Evolutionary conservation across 352 stramenopile genomes (phyloP), one percentile per base, ranked within the genome.

Genomic region (Albugo laibachii): DNA sequence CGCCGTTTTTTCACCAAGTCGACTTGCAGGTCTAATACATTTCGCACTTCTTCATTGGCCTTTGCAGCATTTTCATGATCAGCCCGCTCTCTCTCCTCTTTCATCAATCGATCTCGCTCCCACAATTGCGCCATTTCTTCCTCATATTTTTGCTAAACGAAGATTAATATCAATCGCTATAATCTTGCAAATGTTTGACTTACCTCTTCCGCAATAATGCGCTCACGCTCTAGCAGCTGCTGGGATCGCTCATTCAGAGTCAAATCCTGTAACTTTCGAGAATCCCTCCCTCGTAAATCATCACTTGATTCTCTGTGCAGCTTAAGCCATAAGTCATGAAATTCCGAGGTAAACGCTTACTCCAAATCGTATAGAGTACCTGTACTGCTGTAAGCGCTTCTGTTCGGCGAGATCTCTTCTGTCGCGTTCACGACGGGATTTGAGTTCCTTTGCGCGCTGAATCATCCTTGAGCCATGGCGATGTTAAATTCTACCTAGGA

Each of bases 21-120:
- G 1, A 85, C 67, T 18, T 84, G 75, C n/a, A 84, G 57, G 53
- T 87, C 72, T 13, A 87, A 41, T 49, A 87, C 84, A 8, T 57
- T 41, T 40, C 74, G 82, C 45, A 87, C 76, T 61, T 84, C 70
- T 36, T 74, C 67, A 35, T 83, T 76, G 31, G 66, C 63, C 45
- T 66, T 66, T 13, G 56, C 42, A 10, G 52, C 55, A 45, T 57
- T 58, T 18, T 84, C 71, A 18, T 57, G 47, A 44, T 87, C 74
- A 40, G 49, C 31, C 1, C 63, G 68, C 2, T 87, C 71, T 24
- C 71, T 66, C 20, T 76, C 65, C 34, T 87, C 74, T 55, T 83
- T 87, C 57, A 81, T 79, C 15, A 72, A 56, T 10, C 69, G 69
- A 48, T 87, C 74, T 27, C 74, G 64, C 20, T 68, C 67, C 71